A percentile compares a stretch with the other conserved stretches of the same genome.
Evolutionary conservation across 352 stramenopile genomes (phyloP).

Genomic region (Poterioochromonas sp.): DNA sequence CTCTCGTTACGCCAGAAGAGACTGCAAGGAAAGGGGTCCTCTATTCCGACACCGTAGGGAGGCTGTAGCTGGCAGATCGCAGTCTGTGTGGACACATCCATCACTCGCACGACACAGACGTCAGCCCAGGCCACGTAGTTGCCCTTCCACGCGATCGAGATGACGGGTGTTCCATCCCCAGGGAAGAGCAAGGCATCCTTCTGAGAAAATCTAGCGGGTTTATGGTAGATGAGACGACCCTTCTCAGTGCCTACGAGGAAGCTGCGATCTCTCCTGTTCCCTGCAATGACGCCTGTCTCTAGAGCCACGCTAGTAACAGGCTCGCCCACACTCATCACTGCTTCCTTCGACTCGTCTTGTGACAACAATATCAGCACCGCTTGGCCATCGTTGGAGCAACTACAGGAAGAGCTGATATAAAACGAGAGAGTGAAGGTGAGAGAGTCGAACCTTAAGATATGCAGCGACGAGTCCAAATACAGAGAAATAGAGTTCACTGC

Average conservation of each 20-base stretch:
- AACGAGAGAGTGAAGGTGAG: background rate
- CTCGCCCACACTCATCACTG: background rate
- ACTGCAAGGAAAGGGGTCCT: background rate
- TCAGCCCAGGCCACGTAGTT: slow-evolving; percentile 4
- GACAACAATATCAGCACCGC: background rate
- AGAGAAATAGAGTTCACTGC: background rate
- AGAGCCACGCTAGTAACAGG: background rate
- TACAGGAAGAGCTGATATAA: background rate
- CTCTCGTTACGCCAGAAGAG: background rate
- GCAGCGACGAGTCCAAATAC: background rate
- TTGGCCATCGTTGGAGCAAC: background rate
- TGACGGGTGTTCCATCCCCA: background rate
- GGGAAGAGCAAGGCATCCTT: background rate
- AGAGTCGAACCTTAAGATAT: background rate
- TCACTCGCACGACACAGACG: background rate
- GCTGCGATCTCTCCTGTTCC: background rate
- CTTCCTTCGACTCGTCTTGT: background rate
- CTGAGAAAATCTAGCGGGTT: background rate
- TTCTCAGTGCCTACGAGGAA: background rate
- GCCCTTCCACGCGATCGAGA: background rate
- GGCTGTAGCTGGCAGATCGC: background rate
- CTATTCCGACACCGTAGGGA: background rate
- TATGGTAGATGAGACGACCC: background rate
- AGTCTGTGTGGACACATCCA: slow-evolving; percentile 5
- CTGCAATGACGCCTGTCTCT: background rate